Base-by-base conservation (phyloP, 352 stramenopile species). In the Phytophthora sp. region DNA sequence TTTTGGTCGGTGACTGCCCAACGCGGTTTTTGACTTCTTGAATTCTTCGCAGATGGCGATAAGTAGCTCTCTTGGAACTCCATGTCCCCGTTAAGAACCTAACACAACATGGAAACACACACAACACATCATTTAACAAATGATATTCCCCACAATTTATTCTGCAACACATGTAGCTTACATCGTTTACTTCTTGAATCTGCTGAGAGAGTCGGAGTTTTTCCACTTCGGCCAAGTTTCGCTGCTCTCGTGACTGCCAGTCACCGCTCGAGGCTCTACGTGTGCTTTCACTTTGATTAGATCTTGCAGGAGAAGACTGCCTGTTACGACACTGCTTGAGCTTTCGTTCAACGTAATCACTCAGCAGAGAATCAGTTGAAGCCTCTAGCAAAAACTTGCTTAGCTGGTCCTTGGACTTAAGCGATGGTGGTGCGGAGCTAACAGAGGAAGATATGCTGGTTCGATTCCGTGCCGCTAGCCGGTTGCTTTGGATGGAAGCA, bases 311-410 rank as follows among this genome's bases (percentile, higher is more conserved):
- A 7, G 61, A 74, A 29, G 30, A 57, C 2, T 58, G 21, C 20
- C 31, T 51, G 31, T 63, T 81, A 26, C 60, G 59, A 16, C 75
- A 80, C 33, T 85, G 64, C 20, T 72, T 79, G 12, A 93, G 54
- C 36, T 93, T 90, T 3, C 80, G 76, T 39, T 91, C 85, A 8
- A 92, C 78, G 27, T 85, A 91, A 18, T 90, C 81, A 27, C 72
- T 80, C 4, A 93, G 49, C 2, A 81, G 44, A 6, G 75, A 83
- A 56, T 90, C 81, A 1, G 76, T 73, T 8, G 83, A 88, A 16
- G 83, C 77, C 16, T 91, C 73, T 7, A 76, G 21, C 35, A 90
- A 54, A 50, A 88, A 84, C 29, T 67, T 63, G 20, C 62, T 60
- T 4, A 92, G 57, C 21, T 84, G 73, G 0, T 72, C 55, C 7